These are phyloP conservation scores for Tulasnella sp. DNA, from an alignment of 768 basidiomycete species.

Conservation along the genomic window DNA sequence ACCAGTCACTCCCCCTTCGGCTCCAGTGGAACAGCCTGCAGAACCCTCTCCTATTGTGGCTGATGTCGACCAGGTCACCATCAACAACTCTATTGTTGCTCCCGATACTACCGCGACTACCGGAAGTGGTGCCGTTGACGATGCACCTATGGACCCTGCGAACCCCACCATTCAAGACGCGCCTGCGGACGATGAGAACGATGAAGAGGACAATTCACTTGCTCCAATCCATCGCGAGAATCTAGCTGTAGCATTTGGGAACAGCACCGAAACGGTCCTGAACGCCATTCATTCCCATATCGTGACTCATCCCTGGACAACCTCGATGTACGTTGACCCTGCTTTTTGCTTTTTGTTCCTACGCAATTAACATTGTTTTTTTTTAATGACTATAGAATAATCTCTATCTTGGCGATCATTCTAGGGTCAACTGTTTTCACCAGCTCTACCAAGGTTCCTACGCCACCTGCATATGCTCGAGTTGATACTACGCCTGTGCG, in stretches of 20 bases:
- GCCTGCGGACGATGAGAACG: background rate
- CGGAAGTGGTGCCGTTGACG: background rate
- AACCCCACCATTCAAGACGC: background rate
- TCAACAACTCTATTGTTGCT: too few species aligned
- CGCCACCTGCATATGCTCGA: background rate
- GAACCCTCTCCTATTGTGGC: background rate
- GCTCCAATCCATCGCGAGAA: constrained; percentile 2
- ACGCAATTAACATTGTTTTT: background rate
- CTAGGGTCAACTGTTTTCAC: constrained; percentile 5
- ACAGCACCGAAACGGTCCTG: background rate
- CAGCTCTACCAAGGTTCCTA: background rate
- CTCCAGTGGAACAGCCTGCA: too few species aligned
- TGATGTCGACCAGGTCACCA: background rate
- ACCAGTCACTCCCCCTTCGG: background rate
- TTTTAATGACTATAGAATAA: constrained; percentile 2
- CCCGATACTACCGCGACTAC: background rate
- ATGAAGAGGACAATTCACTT: constrained; percentile 11
- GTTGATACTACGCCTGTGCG: background rate
- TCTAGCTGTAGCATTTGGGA: constrained; percentile 4
- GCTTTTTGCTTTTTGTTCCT: background rate
- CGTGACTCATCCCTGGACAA: constrained; percentile 9
- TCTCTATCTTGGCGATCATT: constrained; percentile 5
- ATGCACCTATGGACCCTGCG: background rate
- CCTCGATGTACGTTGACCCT: constrained; percentile 11
- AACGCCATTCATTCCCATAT: constrained; percentile 4